Evolutionary conservation across 495 filamentous ascomycete genomes (phyloP).

Genomic region (Xylaria scruposa): DNA sequence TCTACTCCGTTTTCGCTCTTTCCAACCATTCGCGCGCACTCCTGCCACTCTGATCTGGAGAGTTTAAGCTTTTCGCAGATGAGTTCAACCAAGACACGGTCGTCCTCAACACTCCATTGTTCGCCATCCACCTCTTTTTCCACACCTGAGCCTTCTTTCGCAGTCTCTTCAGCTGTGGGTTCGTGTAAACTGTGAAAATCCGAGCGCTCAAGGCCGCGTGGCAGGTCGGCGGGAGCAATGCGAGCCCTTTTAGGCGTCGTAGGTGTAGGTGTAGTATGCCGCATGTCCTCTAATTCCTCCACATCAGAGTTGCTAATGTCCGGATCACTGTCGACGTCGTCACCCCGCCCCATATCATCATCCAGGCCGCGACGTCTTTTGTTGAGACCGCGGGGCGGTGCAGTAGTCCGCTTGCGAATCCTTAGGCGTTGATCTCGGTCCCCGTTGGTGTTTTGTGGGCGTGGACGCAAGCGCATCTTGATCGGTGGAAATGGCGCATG

Average conservation of each 20-base stretch:
- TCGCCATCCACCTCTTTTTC: conserved; percentile 53
- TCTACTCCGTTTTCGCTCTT: conserved; percentile 73
- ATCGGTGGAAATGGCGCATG: conserved; percentile 53
- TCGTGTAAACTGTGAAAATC: conserved; percentile 68
- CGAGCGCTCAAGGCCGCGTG: conserved; percentile 67
- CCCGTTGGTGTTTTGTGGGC: conserved; percentile 42
- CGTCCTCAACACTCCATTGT: conserved; percentile 70
- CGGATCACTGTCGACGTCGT: conserved; percentile 49
- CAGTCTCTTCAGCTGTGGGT: conserved; percentile 43
- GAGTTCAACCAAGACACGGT: conserved; percentile 72
- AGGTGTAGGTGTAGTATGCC: conserved; percentile 47
- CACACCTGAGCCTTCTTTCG: conserved; percentile 46
- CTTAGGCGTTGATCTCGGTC: conserved; percentile 47
- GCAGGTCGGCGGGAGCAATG: conserved; percentile 69
- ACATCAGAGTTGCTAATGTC: conserved; percentile 33
- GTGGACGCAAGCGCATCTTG: conserved; percentile 56
- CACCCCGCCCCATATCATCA: conserved; percentile 58
- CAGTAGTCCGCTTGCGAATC: conserved; percentile 57
- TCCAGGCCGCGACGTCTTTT: conserved; percentile 66
- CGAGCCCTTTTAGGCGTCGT: conserved; percentile 73
- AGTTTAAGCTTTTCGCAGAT: conserved; percentile 79
- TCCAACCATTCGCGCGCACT: conserved; percentile 72
- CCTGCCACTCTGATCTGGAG: conserved; percentile 76
- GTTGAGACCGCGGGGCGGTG: conserved; percentile 61
- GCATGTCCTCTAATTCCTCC: conserved; percentile 30